Percentiles rank a stretch among this genome's conserved stretches.
phyloP scores from a whole-genome alignment of 192 early-diverging fungal genomes.

The Coemansia sp. region DNA sequence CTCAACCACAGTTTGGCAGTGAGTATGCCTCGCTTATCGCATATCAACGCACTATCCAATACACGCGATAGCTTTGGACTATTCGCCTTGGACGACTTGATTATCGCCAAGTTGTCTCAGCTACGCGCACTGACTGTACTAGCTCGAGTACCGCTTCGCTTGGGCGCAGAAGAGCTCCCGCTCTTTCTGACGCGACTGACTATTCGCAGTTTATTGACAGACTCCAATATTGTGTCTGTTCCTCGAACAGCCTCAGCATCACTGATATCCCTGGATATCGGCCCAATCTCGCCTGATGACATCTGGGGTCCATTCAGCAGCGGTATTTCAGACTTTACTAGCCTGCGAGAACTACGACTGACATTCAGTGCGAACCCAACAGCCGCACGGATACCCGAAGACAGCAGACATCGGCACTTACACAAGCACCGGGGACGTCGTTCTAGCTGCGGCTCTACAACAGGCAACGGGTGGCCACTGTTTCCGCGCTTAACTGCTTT shows the following conservation, averaged over 20 bases:
- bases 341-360: slow-evolving; percentile 30
- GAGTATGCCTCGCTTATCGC: slow-evolving; percentile 21
- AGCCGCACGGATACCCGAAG: neutral
- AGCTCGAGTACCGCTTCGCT: slow-evolving; percentile 7
- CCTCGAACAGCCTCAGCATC: neutral
- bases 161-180: slow-evolving; percentile 17
- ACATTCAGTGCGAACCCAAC: slow-evolving; percentile 5
- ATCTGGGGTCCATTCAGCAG: slow-evolving; percentile 37
- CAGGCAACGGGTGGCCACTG: neutral
- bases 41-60: slow-evolving; percentile 32
- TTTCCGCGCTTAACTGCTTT: slow-evolving; percentile 38
- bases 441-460: neutral
- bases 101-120: slow-evolving; percentile 17
- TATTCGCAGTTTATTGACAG: slow-evolving; percentile 8
- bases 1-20: slow-evolving; percentile 23
- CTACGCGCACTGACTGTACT: slow-evolving; percentile 20
- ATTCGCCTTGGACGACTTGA: slow-evolving; percentile 44
- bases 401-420: slow-evolving; percentile 1
- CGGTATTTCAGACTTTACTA: slow-evolving; percentile 3
- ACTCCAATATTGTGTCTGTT: neutral
- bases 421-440: neutral
- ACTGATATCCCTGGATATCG: slow-evolving; percentile 38
- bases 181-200: slow-evolving; percentile 16
- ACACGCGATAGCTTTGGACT: slow-evolving; percentile 48
- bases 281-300: slow-evolving; percentile 28